Conservation (phyloP, 345 rosid genomes). For the Trapa incisa region DNA sequence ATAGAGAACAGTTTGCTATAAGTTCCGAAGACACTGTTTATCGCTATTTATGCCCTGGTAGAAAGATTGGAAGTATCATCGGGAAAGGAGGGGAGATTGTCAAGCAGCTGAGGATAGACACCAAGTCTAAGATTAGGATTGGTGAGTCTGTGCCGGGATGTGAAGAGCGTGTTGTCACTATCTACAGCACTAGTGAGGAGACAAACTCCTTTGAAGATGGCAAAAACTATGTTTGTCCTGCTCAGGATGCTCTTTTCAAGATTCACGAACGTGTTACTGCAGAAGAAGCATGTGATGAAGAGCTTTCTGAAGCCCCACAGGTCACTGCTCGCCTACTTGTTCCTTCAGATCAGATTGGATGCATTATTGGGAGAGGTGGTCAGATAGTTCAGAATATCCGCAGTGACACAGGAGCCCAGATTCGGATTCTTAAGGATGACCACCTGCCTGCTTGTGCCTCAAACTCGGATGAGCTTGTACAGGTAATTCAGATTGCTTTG, state of each 20-base stretch:
- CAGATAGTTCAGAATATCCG: slow-evolving; percentile 80
- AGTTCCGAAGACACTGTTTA: slow-evolving; percentile 67
- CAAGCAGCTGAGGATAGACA: slow-evolving; percentile 72
- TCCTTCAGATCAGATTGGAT: slow-evolving; percentile 97
- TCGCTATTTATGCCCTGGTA: slow-evolving; percentile 68
- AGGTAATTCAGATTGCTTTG: slow-evolving; percentile 30
- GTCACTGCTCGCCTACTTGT: slow-evolving; percentile 76
- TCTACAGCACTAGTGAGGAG: slow-evolving; percentile 79
- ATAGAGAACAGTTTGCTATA: slow-evolving; percentile 51
- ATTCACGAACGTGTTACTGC: slow-evolving; percentile 77
- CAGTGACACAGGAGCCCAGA: slow-evolving; percentile 79
- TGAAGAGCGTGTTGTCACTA: slow-evolving; percentile 89
- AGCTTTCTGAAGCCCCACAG: slow-evolving; percentile 44
- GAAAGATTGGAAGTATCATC: slow-evolving; percentile 87
- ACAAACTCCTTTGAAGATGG: slow-evolving; percentile 54
- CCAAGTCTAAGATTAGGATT: slow-evolving; percentile 75
- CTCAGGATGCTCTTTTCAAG: slow-evolving; percentile 84
- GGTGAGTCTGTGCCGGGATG: slow-evolving; percentile 66
- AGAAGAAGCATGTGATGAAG: slow-evolving; percentile 57
- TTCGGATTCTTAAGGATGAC: slow-evolving; percentile 81
- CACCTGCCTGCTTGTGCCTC: slow-evolving; percentile 81
- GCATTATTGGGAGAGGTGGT: slow-evolving; percentile 91
- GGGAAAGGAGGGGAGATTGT: slow-evolving; percentile 95
- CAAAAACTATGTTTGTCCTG: slow-evolving; percentile 50
- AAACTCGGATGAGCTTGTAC: slow-evolving; percentile 84